phyloP scores from a whole-genome alignment of 2,329 filamentous ascomycete species.

The Colletotrichum coccodes region DNA sequence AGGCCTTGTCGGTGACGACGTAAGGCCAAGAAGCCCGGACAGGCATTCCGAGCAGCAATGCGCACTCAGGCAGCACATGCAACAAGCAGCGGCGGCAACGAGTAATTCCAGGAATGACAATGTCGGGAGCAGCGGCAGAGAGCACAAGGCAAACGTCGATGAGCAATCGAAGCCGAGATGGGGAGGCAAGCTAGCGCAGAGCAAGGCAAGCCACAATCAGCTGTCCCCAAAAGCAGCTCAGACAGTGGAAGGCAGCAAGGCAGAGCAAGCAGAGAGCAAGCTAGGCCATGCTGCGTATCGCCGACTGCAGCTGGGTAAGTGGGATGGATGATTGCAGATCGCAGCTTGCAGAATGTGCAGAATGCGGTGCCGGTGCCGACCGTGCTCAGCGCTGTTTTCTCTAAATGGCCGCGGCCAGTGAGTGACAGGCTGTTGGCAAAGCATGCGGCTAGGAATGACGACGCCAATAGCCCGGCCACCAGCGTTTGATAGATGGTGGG shows the following conservation, averaged over 20 bases:
- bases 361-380: constrained; percentile 22
- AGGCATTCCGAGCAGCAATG: constrained; percentile 7
- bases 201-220: constrained; percentile 18
- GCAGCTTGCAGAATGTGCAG: constrained; percentile 7
- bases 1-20: background rate
- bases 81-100: constrained; percentile 2
- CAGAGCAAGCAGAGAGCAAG: background rate
- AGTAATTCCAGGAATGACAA: constrained; percentile 4
- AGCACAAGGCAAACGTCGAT: background rate
- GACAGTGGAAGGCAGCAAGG: background rate
- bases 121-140: constrained; percentile 1
- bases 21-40: background rate
- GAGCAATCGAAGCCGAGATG: constrained; percentile 4
- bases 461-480: constrained; percentile 13
- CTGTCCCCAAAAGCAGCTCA: constrained; percentile 1
- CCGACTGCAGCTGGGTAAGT: constrained; percentile 12
- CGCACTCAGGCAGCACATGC: constrained; percentile 7
- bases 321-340: constrained; percentile 24
- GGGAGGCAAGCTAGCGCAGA: background rate
- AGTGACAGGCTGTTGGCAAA: constrained; percentile 18
- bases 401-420: constrained; percentile 16
- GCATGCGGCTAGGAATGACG: constrained; percentile 22
- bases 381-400: background rate
- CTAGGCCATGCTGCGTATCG: background rate
- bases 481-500: constrained; percentile 16